A percentile compares a stretch with the other conserved stretches of the same genome.
These are phyloP conservation scores for Magnolia kwangsiensis DNA, from an alignment of 164 flowering plant species.

Conservation along the genomic window DNA sequence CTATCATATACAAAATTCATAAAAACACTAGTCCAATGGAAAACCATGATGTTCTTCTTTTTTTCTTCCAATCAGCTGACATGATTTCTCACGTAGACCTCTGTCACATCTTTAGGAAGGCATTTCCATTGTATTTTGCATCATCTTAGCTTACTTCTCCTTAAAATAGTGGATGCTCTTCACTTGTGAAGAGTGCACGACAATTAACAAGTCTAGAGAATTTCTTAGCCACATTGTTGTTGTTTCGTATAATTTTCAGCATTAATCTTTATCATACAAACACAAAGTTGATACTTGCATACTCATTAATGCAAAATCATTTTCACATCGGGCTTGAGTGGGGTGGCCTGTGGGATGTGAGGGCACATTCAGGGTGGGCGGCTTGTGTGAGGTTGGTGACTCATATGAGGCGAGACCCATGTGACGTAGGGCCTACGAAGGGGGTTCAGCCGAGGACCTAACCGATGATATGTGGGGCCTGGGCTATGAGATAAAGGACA, in stretches of 20 bases:
- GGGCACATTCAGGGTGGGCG: too few relatives aligned
- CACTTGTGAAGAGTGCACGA: conserved; percentile 74
- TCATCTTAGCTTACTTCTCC: conserved; percentile 63
- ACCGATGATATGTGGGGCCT: too few relatives aligned
- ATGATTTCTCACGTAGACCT: conserved; percentile 57
- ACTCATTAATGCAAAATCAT: conserved; percentile 9
- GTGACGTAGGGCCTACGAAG: too few relatives aligned
- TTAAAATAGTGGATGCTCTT: conserved; percentile 71
- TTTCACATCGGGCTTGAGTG: too few relatives aligned
- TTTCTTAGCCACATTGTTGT: conserved; percentile 63
- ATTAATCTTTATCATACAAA: conserved; percentile 72
- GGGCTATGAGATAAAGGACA: too few relatives aligned
- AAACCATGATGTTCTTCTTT: background rate
- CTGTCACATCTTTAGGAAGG: conserved; percentile 60
- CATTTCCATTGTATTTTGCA: conserved; percentile 64
- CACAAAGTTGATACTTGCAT: conserved; percentile 52
- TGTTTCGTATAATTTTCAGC: conserved; percentile 52
- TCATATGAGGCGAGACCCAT: too few relatives aligned
- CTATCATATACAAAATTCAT: too few relatives aligned
- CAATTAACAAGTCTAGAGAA: conserved; percentile 76
- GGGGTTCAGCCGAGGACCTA: too few relatives aligned
- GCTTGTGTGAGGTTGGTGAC: too few relatives aligned
- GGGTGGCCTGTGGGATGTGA: too few relatives aligned
- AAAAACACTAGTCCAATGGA: background rate
- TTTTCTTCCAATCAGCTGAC: conserved; percentile 2